phyloP scores from a whole-genome alignment of 805 yeast genomes.

The Ascoidea tarda region DNA sequence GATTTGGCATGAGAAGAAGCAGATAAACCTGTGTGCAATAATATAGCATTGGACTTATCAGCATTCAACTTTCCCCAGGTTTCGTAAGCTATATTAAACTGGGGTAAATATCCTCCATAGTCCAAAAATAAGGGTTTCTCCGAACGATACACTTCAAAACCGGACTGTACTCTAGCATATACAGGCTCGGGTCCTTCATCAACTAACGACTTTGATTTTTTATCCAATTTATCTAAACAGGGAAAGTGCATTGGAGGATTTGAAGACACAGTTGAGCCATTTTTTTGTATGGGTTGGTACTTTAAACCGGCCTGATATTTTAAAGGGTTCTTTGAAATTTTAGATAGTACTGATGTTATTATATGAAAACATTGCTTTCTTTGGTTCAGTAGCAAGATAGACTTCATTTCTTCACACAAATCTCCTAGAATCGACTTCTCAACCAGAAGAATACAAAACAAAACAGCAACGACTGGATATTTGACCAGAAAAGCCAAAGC shows the following conservation, averaged over 20 bases:
- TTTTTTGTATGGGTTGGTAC: no score
- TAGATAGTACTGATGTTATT: no score
- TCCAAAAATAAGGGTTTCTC: slow-evolving; percentile 56
- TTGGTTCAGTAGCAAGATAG: no score
- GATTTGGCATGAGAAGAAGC: slow-evolving; percentile 92
- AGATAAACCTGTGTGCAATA: slow-evolving; percentile 82
- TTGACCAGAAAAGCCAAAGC: no score
- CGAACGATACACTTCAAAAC: slow-evolving; percentile 46
- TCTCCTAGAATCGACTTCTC: no score
- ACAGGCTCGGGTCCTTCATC: slow-evolving; percentile 80
- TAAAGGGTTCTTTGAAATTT: no score
- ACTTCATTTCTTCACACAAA: no score
- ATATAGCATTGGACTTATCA: slow-evolving; percentile 53
- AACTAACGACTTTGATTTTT: slow-evolving; percentile 18
- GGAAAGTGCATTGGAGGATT: slow-evolving; percentile 45
- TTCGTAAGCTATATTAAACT: slow-evolving; percentile 78
- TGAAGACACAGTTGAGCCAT: no score
- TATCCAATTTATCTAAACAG: slow-evolving; percentile 41
- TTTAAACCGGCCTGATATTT: no score
- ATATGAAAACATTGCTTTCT: no score
- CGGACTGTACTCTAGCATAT: slow-evolving; percentile 54
- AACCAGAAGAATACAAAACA: no score
- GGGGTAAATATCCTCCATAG: slow-evolving; percentile 66
- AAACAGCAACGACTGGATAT: no score
- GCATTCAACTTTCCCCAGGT: slow-evolving; percentile 73